phyloP scores from a whole-genome alignment of 2,329 filamentous ascomycete species.

The Aspergillus costaricaensis region DNA sequence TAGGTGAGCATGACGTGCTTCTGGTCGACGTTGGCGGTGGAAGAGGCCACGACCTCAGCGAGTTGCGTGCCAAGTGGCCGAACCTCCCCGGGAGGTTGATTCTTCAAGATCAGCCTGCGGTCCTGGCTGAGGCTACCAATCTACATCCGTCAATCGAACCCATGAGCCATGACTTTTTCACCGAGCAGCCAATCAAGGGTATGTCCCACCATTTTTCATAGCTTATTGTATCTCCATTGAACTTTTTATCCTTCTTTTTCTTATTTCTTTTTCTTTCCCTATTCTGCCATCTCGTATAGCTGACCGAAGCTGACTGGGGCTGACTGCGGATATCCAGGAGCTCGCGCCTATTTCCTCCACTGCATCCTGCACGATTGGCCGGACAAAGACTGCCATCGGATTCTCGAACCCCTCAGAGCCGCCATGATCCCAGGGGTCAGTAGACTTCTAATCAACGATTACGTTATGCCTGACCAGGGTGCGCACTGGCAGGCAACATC shows the following conservation, averaged over 20 bases:
- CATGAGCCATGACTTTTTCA: constrained; percentile 51
- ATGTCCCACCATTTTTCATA: background rate
- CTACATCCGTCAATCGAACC: constrained; percentile 24
- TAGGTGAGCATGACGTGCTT: constrained; percentile 19
- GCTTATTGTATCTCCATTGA: too few species aligned
- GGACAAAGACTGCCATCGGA: constrained; percentile 31
- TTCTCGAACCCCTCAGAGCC: constrained; percentile 26
- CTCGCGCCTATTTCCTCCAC: constrained; percentile 27
- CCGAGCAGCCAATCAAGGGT: constrained; percentile 49
- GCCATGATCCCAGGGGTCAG: constrained; percentile 45
- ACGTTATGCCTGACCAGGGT: constrained; percentile 41
- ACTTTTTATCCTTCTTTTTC: too few species aligned
- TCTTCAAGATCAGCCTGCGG: constrained; percentile 51
- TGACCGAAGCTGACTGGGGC: too few species aligned
- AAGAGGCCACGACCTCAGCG: constrained; percentile 39
- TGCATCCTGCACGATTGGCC: constrained; percentile 31
- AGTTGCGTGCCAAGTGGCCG: background rate
- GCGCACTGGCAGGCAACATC: constrained; percentile 30
- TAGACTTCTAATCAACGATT: constrained; percentile 48
- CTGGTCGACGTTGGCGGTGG: constrained; percentile 49
- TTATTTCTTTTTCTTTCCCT: too few species aligned
- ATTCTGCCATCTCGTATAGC: too few species aligned
- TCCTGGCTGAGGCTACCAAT: constrained; percentile 27
- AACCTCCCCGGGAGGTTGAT: constrained; percentile 44
- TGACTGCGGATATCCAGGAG: constrained; percentile 23